Percentiles rank a stretch among this genome's conserved stretches.
Conservation (phyloP, 2,329 filamentous ascomycete species). For the Epichloe elymi region DNA sequence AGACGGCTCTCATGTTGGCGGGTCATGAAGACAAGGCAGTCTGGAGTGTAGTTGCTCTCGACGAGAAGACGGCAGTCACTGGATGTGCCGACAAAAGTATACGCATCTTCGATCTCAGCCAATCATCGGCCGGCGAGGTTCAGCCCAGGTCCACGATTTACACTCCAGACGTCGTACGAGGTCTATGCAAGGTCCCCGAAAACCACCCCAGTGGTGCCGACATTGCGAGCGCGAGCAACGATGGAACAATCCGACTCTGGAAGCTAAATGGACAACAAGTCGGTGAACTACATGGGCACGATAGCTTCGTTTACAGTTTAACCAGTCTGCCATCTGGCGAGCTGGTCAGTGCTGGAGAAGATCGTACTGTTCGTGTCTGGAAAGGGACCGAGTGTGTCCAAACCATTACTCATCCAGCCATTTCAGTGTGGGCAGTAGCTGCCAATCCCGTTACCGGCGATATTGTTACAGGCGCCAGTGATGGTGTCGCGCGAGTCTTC, state of each 20-base stretch:
- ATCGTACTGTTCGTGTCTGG: slow-evolving; percentile 89
- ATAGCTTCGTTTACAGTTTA: slow-evolving; percentile 88
- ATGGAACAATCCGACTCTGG: slow-evolving; percentile 80
- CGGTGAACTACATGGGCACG: slow-evolving; percentile 71
- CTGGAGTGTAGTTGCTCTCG: slow-evolving; percentile 81
- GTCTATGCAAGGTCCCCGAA: slow-evolving; percentile 67
- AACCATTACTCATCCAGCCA: slow-evolving; percentile 92
- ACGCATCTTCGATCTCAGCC: slow-evolving; percentile 63
- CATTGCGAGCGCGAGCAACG: slow-evolving; percentile 92
- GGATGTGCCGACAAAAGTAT: slow-evolving; percentile 85
- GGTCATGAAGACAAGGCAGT: slow-evolving; percentile 68
- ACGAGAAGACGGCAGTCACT: slow-evolving; percentile 72
- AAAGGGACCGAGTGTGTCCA: slow-evolving; percentile 71
- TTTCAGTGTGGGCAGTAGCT: slow-evolving; percentile 92
- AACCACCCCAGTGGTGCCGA: slow-evolving; percentile 71
- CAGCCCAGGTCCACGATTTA: slow-evolving; percentile 42
- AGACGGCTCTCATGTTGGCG: slow-evolving; percentile 54
- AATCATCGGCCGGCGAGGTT: slow-evolving; percentile 39
- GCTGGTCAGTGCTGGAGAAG: slow-evolving; percentile 82
- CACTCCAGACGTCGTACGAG: slow-evolving; percentile 73
- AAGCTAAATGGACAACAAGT: slow-evolving; percentile 66
- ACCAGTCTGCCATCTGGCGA: slow-evolving; percentile 69
- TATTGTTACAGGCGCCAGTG: slow-evolving; percentile 86
- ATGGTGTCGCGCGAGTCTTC: slow-evolving; percentile 75
- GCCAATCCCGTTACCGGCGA: slow-evolving; percentile 72